Evolutionary conservation across 345 rosid species (phyloP).

Genomic region (Trapa bicornis): DNA sequence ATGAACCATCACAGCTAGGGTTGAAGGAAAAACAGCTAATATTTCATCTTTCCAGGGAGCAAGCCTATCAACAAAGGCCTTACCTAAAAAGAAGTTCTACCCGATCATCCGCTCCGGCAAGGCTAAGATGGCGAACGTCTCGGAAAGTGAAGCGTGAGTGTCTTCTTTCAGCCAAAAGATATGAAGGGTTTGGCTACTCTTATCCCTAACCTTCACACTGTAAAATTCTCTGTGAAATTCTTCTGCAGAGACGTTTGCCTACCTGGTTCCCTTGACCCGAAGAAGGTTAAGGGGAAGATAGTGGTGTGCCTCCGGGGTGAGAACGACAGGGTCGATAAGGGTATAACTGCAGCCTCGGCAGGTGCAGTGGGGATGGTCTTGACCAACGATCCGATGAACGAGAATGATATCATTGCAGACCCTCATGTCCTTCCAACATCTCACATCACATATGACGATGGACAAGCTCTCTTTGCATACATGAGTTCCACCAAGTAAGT

Average conservation of each 20-base stretch:
- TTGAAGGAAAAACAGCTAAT: neutral
- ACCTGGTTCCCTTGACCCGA: conserved; percentile 35
- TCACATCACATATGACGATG: conserved; percentile 25
- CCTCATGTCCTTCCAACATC: conserved; percentile 40
- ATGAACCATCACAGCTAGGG: too few relatives aligned
- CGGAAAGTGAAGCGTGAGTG: conserved; percentile 34
- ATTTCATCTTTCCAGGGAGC: conserved; percentile 31
- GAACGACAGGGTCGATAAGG: conserved; percentile 19
- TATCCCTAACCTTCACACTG: too few relatives aligned
- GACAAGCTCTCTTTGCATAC: conserved; percentile 22
- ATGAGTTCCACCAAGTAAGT: conserved; percentile 31
- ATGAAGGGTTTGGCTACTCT: too few relatives aligned
- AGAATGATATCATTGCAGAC: conserved; percentile 20
- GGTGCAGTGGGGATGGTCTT: conserved; percentile 52
- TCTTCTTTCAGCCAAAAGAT: neutral
- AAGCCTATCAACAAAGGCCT: conserved; percentile 32
- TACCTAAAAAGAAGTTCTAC: conserved; percentile 26
- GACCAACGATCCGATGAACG: conserved; percentile 18
- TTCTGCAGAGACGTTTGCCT: conserved; percentile 23
- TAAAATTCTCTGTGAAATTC: neutral
- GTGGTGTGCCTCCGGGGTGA: conserved; percentile 30
- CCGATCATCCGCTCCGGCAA: conserved; percentile 38
- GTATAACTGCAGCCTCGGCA: conserved; percentile 19
- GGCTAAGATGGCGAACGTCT: conserved; percentile 24
- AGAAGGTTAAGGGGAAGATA: conserved; percentile 53